Percentiles rank a stretch among this genome's conserved stretches.
phyloP scores from a whole-genome alignment of 139 green algal genomes.

The Chlamydomonas eustigma region DNA sequence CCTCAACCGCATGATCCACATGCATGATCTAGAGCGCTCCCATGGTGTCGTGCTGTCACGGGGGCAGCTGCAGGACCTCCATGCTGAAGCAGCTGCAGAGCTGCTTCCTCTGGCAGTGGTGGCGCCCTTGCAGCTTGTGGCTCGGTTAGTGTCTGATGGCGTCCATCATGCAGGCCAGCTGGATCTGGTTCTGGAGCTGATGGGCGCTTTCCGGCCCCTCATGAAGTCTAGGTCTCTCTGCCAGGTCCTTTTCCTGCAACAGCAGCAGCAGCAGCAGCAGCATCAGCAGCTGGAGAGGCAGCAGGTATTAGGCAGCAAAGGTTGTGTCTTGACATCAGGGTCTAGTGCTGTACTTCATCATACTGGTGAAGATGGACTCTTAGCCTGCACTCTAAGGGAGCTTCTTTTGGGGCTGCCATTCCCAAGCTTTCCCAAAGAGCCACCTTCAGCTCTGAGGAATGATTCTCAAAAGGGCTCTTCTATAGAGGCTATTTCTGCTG shows the following conservation, averaged over 20 bases:
- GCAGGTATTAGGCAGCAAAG: neutral
- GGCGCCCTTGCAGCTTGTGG: neutral
- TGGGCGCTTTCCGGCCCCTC: neutral
- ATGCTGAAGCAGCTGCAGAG: neutral
- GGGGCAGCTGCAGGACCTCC: neutral
- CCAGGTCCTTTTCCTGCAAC: neutral
- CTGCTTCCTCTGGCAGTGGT: neutral
- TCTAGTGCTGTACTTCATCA: neutral
- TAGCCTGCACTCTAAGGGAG: neutral
- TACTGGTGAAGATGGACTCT: neutral
- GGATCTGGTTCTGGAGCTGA: neutral
- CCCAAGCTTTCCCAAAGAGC: neutral
- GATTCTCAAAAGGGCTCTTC: neutral
- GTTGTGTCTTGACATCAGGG: neutral
- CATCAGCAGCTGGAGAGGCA: neutral
- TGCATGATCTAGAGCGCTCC: neutral
- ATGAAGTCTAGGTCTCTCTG: neutral
- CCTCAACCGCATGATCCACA: neutral
- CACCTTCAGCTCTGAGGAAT: neutral
- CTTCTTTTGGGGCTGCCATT: neutral
- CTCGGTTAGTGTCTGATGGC: neutral
- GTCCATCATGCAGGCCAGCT: neutral
- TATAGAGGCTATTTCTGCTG: neutral
- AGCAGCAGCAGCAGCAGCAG: neutral
- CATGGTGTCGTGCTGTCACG: neutral